These are phyloP conservation scores for Apiospora malaysiana DNA, from an alignment of 2,329 filamentous ascomycete genomes.

Conservation along the genomic window DNA sequence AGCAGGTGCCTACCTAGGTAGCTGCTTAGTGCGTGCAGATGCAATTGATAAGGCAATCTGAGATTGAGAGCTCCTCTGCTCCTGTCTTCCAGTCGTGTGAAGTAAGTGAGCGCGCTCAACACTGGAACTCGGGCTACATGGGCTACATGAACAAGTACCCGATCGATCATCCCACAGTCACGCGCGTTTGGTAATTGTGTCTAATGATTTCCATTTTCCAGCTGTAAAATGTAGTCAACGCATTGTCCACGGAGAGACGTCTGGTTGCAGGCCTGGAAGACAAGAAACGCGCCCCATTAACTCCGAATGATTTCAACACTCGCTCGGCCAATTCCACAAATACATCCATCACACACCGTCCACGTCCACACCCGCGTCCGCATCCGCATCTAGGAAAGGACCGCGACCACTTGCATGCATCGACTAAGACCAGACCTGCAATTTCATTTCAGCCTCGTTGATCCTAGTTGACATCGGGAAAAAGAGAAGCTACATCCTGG, in stretches of 20 bases:
- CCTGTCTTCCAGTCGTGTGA: too few relatives aligned
- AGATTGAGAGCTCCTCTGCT: not conserved
- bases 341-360: not conserved
- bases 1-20: not conserved
- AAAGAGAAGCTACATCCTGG: not conserved
- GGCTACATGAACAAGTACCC: too few relatives aligned
- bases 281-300: not conserved
- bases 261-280: not conserved
- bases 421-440: not conserved
- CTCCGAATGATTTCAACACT: not conserved
- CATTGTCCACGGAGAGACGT: slow-evolving; percentile 4
- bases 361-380: not conserved
- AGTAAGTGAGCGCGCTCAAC: too few relatives aligned
- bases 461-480: not conserved
- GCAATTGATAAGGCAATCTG: not conserved
- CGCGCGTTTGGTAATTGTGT: too few relatives aligned
- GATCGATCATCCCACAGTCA: too few relatives aligned
- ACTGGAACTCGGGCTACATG: too few relatives aligned
- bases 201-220: not conserved
- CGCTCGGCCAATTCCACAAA: slow-evolving; percentile 11
- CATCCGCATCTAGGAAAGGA: not conserved
- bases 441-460: not conserved
- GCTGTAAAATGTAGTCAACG: not conserved
- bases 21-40: too few relatives aligned
- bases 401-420: slow-evolving; percentile 1